A percentile compares a stretch with the other conserved stretches of the same genome.
Conservation (phyloP, 495 filamentous ascomycete species). For the Penicillium bialowiezense region DNA sequence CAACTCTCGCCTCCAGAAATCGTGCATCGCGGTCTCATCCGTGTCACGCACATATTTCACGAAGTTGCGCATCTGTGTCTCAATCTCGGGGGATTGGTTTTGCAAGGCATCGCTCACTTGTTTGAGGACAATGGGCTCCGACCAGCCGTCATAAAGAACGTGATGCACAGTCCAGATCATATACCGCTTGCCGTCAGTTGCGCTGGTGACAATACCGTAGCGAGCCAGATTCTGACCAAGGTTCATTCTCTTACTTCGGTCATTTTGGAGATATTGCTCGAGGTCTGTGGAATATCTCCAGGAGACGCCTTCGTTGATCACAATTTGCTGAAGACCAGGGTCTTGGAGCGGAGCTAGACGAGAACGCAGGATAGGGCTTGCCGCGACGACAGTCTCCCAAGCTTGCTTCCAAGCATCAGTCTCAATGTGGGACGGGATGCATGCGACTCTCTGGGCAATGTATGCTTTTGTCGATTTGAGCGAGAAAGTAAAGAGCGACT, state of each 20-base stretch:
- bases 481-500: constrained; percentile 60
- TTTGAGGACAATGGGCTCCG: constrained; percentile 53
- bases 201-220: constrained; percentile 48
- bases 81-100: constrained; percentile 12
- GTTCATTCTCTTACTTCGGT: constrained; percentile 48
- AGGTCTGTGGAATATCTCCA: constrained; percentile 43
- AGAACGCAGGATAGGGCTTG: constrained; percentile 56
- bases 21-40: constrained; percentile 33
- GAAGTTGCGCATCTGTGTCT: constrained; percentile 41
- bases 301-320: constrained; percentile 44
- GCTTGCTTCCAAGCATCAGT: constrained; percentile 45
- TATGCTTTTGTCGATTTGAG: constrained; percentile 55
- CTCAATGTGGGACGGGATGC: constrained; percentile 33
- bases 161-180: constrained; percentile 67
- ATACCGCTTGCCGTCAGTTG: constrained; percentile 30
- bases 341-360: constrained; percentile 54
- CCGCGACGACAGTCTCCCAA: constrained; percentile 44
- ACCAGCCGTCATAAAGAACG: constrained; percentile 68
- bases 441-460: constrained; percentile 51
- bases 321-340: constrained; percentile 57
- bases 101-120: constrained; percentile 44
- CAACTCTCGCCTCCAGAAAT: constrained; percentile 47
- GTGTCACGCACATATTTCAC: constrained; percentile 38
- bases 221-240: constrained; percentile 53
- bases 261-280: constrained; percentile 46